A percentile compares a stretch with the other conserved stretches of the same genome.
Conservation (phyloP, 352 stramenopile species). For the Phytophthora constricta region DNA sequence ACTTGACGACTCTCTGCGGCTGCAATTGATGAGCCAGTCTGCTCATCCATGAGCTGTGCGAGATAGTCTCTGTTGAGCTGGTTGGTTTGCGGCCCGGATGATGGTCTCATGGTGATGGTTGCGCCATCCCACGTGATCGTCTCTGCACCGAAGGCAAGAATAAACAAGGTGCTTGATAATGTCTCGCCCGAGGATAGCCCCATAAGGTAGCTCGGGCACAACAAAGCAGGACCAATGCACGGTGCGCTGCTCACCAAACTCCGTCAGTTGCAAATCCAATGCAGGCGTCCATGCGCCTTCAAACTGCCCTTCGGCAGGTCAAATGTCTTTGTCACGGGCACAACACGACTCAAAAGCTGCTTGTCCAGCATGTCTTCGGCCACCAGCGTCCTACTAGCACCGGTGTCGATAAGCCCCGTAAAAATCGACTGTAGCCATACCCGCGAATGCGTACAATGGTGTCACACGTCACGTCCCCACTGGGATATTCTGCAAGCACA, state of each 20-base stretch:
- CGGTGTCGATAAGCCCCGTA: background rate
- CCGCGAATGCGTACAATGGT: background rate
- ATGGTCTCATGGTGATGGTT: background rate
- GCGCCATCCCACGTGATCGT: constrained; percentile 13
- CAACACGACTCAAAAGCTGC: background rate
- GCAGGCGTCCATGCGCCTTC: background rate
- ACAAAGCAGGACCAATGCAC: constrained; percentile 3
- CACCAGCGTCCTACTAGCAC: background rate
- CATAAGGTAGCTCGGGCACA: constrained; percentile 7
- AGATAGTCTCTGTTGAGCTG: too few relatives aligned
- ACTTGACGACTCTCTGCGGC: constrained; percentile 6
- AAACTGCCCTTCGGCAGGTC: background rate
- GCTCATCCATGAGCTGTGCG: constrained; percentile 5
- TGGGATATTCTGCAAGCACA: background rate
- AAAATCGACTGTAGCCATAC: background rate
- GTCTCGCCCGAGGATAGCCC: constrained; percentile 15
- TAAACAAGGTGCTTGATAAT: constrained; percentile 5
- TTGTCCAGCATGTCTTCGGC: constrained; percentile 1
- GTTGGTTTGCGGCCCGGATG: background rate
- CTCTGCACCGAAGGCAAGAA: constrained; percentile 11
- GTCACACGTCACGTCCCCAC: background rate
- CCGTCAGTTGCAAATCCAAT: background rate
- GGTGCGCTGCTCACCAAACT: constrained; percentile 13
- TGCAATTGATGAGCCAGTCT: constrained; percentile 1
- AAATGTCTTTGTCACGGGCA: background rate